These are phyloP conservation scores for Amniculicola lignicola DNA, from an alignment of 495 filamentous ascomycete genomes.

Conservation along the genomic window DNA sequence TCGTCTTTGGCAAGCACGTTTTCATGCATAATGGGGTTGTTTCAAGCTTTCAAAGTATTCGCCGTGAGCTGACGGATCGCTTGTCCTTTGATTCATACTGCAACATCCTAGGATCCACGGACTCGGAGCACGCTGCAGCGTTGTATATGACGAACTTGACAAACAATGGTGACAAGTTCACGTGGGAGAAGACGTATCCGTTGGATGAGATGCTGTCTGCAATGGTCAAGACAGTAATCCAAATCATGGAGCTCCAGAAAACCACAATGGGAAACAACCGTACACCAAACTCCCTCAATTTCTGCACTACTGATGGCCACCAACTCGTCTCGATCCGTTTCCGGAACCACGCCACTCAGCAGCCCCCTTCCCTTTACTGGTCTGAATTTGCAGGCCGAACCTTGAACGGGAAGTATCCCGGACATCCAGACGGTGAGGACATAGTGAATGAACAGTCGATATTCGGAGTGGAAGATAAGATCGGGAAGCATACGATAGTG, in stretches of 20 bases:
- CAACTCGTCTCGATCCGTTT: slow-evolving; percentile 47
- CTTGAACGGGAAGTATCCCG: slow-evolving; percentile 50
- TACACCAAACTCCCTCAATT: slow-evolving; percentile 31
- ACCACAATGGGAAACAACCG: slow-evolving; percentile 39
- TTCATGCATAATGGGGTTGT: slow-evolving; percentile 54
- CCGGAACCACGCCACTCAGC: slow-evolving; percentile 48
- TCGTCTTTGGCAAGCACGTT: slow-evolving; percentile 49
- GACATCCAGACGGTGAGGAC: slow-evolving; percentile 42
- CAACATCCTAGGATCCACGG: slow-evolving; percentile 48
- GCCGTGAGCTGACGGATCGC: slow-evolving; percentile 41
- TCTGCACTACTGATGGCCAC: slow-evolving; percentile 34
- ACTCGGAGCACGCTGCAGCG: slow-evolving; percentile 52
- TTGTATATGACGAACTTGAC: slow-evolving; percentile 51
- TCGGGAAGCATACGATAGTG: slow-evolving; percentile 51
- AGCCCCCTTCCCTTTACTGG: slow-evolving; percentile 51
- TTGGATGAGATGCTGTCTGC: slow-evolving; percentile 43
- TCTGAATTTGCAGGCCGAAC: slow-evolving; percentile 48
- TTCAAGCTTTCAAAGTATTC: slow-evolving; percentile 44
- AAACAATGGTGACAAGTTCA: slow-evolving; percentile 23
- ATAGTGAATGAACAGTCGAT: slow-evolving; percentile 34
- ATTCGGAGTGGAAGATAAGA: slow-evolving; percentile 37
- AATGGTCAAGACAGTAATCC: slow-evolving; percentile 43
- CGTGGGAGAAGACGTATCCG: slow-evolving; percentile 45
- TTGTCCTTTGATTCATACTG: slow-evolving; percentile 46
- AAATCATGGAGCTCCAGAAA: slow-evolving; percentile 46